These are phyloP conservation scores for Penicillium janthinellum DNA, from an alignment of 2,329 filamentous ascomycete genomes.

Conservation along the genomic window DNA sequence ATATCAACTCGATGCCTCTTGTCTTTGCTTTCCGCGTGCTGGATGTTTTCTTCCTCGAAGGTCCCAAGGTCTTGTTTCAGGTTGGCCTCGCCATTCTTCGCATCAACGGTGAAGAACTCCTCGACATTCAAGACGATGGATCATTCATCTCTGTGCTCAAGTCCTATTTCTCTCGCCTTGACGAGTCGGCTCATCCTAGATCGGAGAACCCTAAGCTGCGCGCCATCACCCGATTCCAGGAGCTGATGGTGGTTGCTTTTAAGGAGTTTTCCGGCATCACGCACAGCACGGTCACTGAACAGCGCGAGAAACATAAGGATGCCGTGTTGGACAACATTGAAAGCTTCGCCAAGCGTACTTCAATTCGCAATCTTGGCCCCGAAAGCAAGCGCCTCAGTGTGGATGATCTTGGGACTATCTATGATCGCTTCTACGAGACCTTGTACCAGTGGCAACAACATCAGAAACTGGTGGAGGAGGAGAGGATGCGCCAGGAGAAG, in stretches of 20 bases:
- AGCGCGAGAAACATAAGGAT: constrained; percentile 89
- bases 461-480: constrained; percentile 74
- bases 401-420: constrained; percentile 85
- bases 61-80: constrained; percentile 95
- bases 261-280: constrained; percentile 97
- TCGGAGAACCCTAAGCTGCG: constrained; percentile 94
- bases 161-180: constrained; percentile 86
- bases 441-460: constrained; percentile 90
- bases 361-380: constrained; percentile 90
- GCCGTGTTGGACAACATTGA: constrained; percentile 94
- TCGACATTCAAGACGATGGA: constrained; percentile 91
- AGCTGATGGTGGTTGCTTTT: constrained; percentile 98
- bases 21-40: constrained; percentile 96
- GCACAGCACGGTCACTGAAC: constrained; percentile 85
- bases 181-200: constrained; percentile 93
- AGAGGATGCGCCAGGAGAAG: constrained; percentile 65
- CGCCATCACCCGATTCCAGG: constrained; percentile 93
- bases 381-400: constrained; percentile 88
- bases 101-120: constrained; percentile 93
- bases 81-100: constrained; percentile 94
- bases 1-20: constrained; percentile 99
- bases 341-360: constrained; percentile 94
- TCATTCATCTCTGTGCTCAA: constrained; percentile 97
- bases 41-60: constrained; percentile 97
- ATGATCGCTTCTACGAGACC: constrained; percentile 90